Percentiles rank a stretch among this genome's conserved stretches.
Evolutionary conservation across 208 protist species (phyloP).

Genomic region (Naegleria lovaniensis): DNA sequence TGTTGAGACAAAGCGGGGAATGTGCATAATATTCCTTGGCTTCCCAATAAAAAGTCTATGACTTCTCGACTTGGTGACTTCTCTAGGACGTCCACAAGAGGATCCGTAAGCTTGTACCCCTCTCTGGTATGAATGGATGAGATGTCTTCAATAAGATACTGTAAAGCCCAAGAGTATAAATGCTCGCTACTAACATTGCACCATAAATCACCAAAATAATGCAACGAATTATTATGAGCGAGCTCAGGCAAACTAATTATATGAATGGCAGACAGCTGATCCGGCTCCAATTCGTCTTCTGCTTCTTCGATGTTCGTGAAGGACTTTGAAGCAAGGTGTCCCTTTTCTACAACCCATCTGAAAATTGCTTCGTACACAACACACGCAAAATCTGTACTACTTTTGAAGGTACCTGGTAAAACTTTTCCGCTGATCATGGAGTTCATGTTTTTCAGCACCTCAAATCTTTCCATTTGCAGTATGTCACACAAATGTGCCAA

Average conservation of each 20-base stretch:
- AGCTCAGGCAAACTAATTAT: neutral
- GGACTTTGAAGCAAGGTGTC: neutral
- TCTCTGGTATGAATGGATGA: neutral
- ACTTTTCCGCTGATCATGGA: neutral
- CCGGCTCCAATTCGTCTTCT: neutral
- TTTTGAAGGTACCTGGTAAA: neutral
- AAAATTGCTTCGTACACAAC: neutral
- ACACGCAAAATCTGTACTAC: neutral
- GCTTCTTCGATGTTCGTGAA: neutral
- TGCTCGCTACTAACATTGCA: neutral
- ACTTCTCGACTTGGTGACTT: neutral
- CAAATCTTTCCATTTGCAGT: neutral
- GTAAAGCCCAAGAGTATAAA: neutral
- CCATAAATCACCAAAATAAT: neutral
- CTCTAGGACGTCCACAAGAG: neutral
- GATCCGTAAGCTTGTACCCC: neutral
- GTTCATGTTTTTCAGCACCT: neutral
- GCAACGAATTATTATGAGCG: neutral
- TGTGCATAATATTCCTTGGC: neutral
- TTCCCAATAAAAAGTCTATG: neutral
- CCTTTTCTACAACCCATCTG: neutral
- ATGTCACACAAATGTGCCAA: neutral
- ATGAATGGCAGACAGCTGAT: neutral
- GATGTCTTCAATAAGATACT: neutral
- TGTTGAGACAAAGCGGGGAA: neutral